These are phyloP conservation scores for Tylopilus plumbeoviolaceoides DNA, from an alignment of 768 basidiomycete genomes.

Conservation along the genomic window DNA sequence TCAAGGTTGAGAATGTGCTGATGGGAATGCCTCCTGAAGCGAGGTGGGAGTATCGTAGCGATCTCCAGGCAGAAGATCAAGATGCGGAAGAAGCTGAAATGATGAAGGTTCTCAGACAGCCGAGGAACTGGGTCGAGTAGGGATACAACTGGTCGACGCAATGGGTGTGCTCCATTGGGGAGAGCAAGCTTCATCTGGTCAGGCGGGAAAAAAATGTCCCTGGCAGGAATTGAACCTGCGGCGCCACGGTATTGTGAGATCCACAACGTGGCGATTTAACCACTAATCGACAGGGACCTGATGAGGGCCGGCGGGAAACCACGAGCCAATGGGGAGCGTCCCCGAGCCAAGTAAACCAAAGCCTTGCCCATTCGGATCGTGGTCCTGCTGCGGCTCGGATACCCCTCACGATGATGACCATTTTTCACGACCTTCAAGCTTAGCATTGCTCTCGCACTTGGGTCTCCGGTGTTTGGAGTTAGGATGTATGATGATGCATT, in stretches of 20 bases:
- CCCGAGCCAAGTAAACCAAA: no score
- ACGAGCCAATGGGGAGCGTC: no score
- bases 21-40: conserved; percentile 64
- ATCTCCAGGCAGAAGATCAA: conserved; percentile 43
- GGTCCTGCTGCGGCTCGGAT: no score
- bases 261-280: conserved; percentile 42
- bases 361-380: no score
- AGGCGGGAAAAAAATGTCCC: conserved; percentile 26
- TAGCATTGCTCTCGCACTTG: no score
- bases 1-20: conserved; percentile 60
- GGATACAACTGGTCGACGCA: not conserved
- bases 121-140: conserved; percentile 16
- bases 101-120: conserved; percentile 41
- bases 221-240: conserved; percentile 39
- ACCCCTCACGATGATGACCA: no score
- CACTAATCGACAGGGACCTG: conserved; percentile 41
- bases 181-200: no score
- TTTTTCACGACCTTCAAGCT: no score
- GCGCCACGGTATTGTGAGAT: conserved; percentile 32
- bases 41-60: conserved; percentile 65
- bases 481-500: no score
- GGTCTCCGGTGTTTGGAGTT: no score
- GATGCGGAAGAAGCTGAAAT: conserved; percentile 50
- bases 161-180: no score
- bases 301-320: not conserved